phyloP scores from a whole-genome alignment of 2,329 filamentous ascomycete genomes.

The Aspergillus thermomutatus region DNA sequence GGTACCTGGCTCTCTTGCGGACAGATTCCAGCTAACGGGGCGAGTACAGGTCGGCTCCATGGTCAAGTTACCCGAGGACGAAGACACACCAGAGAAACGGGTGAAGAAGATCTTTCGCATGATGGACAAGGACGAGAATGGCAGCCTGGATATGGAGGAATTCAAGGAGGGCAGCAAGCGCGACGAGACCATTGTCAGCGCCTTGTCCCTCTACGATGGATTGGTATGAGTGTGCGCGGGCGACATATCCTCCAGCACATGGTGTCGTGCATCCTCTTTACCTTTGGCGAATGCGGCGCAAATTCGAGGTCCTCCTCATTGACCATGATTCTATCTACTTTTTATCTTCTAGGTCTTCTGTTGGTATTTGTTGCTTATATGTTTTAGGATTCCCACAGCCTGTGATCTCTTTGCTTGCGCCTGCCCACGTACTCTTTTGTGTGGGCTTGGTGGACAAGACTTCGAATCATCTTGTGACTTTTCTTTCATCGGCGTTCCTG shows the following conservation, averaged over 20 bases:
- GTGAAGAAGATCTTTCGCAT: constrained; percentile 98
- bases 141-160: constrained; percentile 91
- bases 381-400: neutral
- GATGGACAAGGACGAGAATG: constrained; percentile 99
- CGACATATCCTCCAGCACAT: neutral
- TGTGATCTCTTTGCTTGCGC: neutral
- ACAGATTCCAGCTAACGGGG: constrained; percentile 5
- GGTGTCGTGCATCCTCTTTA: neutral
- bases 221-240: constrained; percentile 61
- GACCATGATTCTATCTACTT: neutral
- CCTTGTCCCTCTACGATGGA: constrained; percentile 92
- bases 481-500: neutral
- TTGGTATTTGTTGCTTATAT: neutral
- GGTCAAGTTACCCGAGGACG: constrained; percentile 97
- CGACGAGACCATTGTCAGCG: constrained; percentile 97
- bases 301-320: neutral
- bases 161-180: constrained; percentile 99
- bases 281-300: constrained; percentile 4
- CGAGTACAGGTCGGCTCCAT: constrained; percentile 81
- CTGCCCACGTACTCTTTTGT: neutral
- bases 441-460: neutral
- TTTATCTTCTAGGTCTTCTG: neutral
- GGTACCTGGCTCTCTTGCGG: constrained; percentile 1
- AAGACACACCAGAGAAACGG: constrained; percentile 97
- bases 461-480: neutral